Evolutionary conservation across 371 early-diverging fungal genomes (phyloP), one percentile per base, ranked within the genome.

Genomic region (Mortierella sp.): DNA sequence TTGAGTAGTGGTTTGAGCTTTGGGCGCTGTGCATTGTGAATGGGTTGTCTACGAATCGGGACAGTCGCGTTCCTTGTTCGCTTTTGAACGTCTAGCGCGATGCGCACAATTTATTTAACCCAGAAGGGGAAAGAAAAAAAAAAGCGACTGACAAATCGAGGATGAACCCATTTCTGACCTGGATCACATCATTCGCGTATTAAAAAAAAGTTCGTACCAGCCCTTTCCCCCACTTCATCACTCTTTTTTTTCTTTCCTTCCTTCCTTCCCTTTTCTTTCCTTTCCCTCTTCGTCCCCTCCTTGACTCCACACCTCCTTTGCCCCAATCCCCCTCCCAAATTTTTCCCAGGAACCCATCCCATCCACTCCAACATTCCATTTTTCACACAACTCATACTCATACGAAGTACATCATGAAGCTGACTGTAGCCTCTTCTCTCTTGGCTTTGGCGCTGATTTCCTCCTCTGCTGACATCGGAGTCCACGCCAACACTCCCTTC

Each of bases 351-450:
- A 63, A 63, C 63, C 29, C 16, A 24, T 21, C 21, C 60, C 60
- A 60, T 56, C 1, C n/a, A 56, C 27, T n/a, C 32, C 29, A 32
- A 18, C 4, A 35, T 18, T 38, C 41, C 16, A 16, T 46, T 46
- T n/a, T 35, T 70, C 27, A 27, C 70, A 43, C 7, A 43, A 43
- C 49, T 48, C 18, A 51, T 10, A 29, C 21, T 3, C 74, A 60
- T 24, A 83, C 18, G 38, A 41, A 41, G 41, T 21, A 38, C 38
- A 21, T 16, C 6, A 75, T 83, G 84, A 83, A 75, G 32, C 43
- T 68, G 32, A 27, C 55, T n/a, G 29, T 75, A 3, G 24, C 46
- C 1, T 38, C 71, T 3, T 12, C 78, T 6, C 10, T 84, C n/a
- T 11, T 58, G 8, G 65, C 74, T 11, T 14, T 78, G 65, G 56